Conservation (phyloP, 352 stramenopile species). For the Phytophthora lateralis region DNA sequence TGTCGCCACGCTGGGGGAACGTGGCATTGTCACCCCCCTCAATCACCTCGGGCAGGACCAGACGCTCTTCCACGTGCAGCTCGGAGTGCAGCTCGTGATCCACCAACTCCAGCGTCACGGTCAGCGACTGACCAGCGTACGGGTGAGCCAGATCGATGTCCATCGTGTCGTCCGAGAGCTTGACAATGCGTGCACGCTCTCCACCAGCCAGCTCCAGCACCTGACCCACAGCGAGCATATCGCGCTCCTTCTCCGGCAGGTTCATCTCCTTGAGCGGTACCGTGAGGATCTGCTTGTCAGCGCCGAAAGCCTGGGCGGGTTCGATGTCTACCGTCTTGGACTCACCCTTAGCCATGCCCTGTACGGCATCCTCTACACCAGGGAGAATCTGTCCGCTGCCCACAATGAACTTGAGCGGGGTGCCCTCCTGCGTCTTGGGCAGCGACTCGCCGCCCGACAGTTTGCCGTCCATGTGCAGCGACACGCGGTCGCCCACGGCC, state of each 20-base stretch:
- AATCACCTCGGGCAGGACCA: slow-evolving; percentile 79
- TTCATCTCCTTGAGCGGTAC: slow-evolving; percentile 79
- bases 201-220: slow-evolving; percentile 65
- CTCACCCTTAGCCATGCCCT: slow-evolving; percentile 70
- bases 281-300: slow-evolving; percentile 62
- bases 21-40: slow-evolving; percentile 61
- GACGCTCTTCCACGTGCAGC: slow-evolving; percentile 55
- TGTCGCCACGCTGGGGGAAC: slow-evolving; percentile 74
- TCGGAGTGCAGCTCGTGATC: slow-evolving; percentile 57
- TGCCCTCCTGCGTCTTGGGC: slow-evolving; percentile 51
- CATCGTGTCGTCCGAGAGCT: slow-evolving; percentile 69
- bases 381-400: slow-evolving; percentile 71
- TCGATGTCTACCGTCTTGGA: slow-evolving; percentile 68
- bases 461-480: slow-evolving; percentile 67
- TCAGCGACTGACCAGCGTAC: slow-evolving; percentile 81
- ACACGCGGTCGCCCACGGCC: slow-evolving; percentile 70
- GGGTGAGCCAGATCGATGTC: slow-evolving; percentile 79
- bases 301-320: slow-evolving; percentile 71
- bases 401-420: slow-evolving; percentile 73
- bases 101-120: slow-evolving; percentile 71
- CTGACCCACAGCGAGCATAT: slow-evolving; percentile 67
- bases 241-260: slow-evolving; percentile 68
- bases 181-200: slow-evolving; percentile 67
- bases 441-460: slow-evolving; percentile 66
- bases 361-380: slow-evolving; percentile 72